Percentiles rank a stretch among this genome's conserved stretches.
These are phyloP conservation scores for Coniochaeta sp. DNA, from an alignment of 2,329 filamentous ascomycete genomes.

Conservation along the genomic window DNA sequence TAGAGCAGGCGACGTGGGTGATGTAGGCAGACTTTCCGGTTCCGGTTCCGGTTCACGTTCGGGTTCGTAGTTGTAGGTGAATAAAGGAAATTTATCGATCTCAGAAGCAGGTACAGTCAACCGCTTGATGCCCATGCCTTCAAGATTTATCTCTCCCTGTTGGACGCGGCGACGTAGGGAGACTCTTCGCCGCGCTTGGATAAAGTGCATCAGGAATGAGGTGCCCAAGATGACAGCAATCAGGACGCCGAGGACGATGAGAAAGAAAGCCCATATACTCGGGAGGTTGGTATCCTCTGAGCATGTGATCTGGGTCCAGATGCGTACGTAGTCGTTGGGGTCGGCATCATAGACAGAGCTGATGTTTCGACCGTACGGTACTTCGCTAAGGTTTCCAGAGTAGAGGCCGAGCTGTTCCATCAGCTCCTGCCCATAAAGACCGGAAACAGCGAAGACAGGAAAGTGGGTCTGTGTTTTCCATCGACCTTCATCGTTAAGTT, in stretches of 20 bases:
- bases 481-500: slow-evolving; percentile 56
- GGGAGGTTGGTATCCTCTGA: slow-evolving; percentile 47
- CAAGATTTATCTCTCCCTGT: slow-evolving; percentile 75
- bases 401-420: slow-evolving; percentile 68
- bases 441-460: slow-evolving; percentile 77
- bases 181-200: slow-evolving; percentile 65
- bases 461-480: slow-evolving; percentile 69
- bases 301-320: slow-evolving; percentile 49
- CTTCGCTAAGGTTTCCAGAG: slow-evolving; percentile 62
- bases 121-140: slow-evolving; percentile 76
- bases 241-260: slow-evolving; percentile 65
- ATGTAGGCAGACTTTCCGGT: slow-evolving; percentile 23
- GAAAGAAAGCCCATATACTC: slow-evolving; percentile 72
- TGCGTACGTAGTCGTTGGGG: slow-evolving; percentile 49
- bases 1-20: slow-evolving; percentile 25
- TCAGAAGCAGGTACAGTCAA: slow-evolving; percentile 67
- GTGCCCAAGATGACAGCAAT: slow-evolving; percentile 59
- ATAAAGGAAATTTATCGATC: slow-evolving; percentile 69
- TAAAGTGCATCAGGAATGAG: slow-evolving; percentile 66
- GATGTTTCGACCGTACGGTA: slow-evolving; percentile 52
- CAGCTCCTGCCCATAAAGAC: slow-evolving; percentile 56
- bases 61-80: slow-evolving; percentile 63
- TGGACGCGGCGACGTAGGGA: slow-evolving; percentile 63
- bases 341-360: slow-evolving; percentile 45
- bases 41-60: slow-evolving; percentile 43